These are phyloP conservation scores for Arachis stenosperma DNA, from an alignment of 306 rosid genomes.

Conservation along the genomic window DNA sequence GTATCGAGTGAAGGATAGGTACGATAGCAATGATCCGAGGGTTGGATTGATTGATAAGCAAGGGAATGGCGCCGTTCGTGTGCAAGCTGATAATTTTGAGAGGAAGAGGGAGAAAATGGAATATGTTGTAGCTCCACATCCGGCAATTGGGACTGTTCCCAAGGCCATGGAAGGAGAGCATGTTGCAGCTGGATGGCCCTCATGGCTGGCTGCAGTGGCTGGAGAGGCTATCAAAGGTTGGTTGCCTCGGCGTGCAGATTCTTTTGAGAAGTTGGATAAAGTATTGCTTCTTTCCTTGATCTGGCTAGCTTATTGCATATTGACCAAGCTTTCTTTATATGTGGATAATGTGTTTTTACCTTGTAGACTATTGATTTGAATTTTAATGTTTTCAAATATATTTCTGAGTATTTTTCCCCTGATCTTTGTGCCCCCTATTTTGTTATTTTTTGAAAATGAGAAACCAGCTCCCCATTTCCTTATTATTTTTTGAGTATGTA, in stretches of 20 bases:
- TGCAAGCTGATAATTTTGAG: slow-evolving; percentile 64
- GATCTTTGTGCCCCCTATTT: not conserved
- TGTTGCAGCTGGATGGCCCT: slow-evolving; percentile 97
- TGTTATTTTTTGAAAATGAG: slow-evolving; percentile 10
- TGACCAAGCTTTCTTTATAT: slow-evolving; percentile 26
- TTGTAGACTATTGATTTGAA: slow-evolving; percentile 26
- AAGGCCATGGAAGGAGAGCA: slow-evolving; percentile 95
- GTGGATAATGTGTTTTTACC: slow-evolving; percentile 1
- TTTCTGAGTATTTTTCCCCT: slow-evolving; percentile 4
- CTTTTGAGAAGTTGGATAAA: slow-evolving; percentile 96
- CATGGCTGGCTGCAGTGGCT: slow-evolving; percentile 95
- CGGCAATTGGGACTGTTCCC: slow-evolving; percentile 70
- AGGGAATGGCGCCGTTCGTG: slow-evolving; percentile 63
- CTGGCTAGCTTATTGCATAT: slow-evolving; percentile 25
- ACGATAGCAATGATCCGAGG: slow-evolving; percentile 69
- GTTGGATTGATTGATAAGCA: slow-evolving; percentile 68
- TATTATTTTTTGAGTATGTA: not conserved
- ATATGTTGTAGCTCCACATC: slow-evolving; percentile 65
- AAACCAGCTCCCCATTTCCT: not conserved
- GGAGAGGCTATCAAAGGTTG: slow-evolving; percentile 98
- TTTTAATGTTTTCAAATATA: not conserved
- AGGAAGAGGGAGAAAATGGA: slow-evolving; percentile 95
- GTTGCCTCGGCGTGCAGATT: slow-evolving; percentile 94
- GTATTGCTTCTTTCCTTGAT: slow-evolving; percentile 55
- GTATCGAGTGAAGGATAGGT: slow-evolving; percentile 63